Conservation (phyloP, 495 filamentous ascomycete species). For the Cercophora samala region DNA sequence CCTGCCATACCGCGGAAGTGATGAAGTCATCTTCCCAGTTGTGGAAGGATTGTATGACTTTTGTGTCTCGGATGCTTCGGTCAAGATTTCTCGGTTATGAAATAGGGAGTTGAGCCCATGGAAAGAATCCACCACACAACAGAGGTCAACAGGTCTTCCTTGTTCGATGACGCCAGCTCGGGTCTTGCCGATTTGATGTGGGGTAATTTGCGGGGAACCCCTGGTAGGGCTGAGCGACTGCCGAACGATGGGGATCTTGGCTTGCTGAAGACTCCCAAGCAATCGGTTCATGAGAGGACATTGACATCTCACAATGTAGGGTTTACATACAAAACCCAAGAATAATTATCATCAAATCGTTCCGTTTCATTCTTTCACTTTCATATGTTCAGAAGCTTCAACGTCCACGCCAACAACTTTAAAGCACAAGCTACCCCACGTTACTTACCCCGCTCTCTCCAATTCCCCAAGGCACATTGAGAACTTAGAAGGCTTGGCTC, state of each 20-base stretch:
- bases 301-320: too few species aligned
- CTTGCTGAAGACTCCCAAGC: background rate
- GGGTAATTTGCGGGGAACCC: background rate
- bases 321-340: too few species aligned
- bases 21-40: background rate
- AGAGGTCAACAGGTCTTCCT: background rate
- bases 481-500: too few species aligned
- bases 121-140: too few species aligned
- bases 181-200: background rate
- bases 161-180: background rate
- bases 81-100: too few species aligned
- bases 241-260: background rate
- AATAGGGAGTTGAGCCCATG: too few species aligned
- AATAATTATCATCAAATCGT: too few species aligned
- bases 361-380: too few species aligned
- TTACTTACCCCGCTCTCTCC: background rate
- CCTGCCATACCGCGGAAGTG: background rate
- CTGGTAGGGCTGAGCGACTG: conserved; percentile 8
- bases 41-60: background rate
- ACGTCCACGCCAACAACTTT: too few species aligned
- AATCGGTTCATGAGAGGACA: too few species aligned
- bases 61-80: too few species aligned
- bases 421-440: background rate
- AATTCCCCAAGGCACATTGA: background rate
- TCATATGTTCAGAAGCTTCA: too few species aligned